phyloP scores from a whole-genome alignment of 352 stramenopile genomes.

The Phytophthora crassamura region DNA sequence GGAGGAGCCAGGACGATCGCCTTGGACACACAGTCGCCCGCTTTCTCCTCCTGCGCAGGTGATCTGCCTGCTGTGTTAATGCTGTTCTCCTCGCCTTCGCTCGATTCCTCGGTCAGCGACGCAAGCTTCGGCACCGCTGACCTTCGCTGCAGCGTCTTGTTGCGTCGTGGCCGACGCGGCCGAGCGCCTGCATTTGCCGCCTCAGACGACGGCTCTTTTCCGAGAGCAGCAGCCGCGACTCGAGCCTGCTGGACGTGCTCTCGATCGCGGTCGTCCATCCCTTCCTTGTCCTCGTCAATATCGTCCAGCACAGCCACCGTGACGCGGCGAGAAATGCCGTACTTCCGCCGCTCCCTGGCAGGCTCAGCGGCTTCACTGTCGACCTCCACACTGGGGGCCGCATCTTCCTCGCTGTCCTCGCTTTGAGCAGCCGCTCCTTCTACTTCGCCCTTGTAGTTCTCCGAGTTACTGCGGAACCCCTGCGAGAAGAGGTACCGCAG shows the following conservation, averaged over 20 bases:
- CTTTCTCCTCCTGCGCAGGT: background rate
- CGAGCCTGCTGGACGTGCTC: constrained; percentile 49
- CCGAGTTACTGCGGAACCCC: constrained; percentile 44
- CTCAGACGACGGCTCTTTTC: constrained; percentile 26
- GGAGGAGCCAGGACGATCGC: constrained; percentile 21
- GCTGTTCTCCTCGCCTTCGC: constrained; percentile 22
- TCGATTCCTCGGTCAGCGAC: constrained; percentile 53
- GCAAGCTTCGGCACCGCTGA: constrained; percentile 47
- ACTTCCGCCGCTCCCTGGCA: constrained; percentile 23
- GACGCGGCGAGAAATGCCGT: constrained; percentile 45
- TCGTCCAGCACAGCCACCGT: constrained; percentile 59
- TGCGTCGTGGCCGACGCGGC: constrained; percentile 35
- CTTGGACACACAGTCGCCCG: constrained; percentile 3
- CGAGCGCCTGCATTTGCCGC: background rate
- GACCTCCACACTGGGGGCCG: constrained; percentile 14
- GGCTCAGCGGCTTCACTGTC: constrained; percentile 12
- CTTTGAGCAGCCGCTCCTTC: background rate
- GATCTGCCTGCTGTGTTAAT: background rate
- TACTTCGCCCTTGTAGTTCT: constrained; percentile 31
- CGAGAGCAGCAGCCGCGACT: constrained; percentile 35
- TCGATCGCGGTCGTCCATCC: constrained; percentile 42
- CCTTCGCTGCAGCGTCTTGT: constrained; percentile 55
- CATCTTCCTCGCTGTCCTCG: background rate
- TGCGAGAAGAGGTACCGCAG: constrained; percentile 77
- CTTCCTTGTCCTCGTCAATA: constrained; percentile 48